These are phyloP conservation scores for Lentinula lateritia DNA, from an alignment of 768 basidiomycete species.

Conservation along the genomic window DNA sequence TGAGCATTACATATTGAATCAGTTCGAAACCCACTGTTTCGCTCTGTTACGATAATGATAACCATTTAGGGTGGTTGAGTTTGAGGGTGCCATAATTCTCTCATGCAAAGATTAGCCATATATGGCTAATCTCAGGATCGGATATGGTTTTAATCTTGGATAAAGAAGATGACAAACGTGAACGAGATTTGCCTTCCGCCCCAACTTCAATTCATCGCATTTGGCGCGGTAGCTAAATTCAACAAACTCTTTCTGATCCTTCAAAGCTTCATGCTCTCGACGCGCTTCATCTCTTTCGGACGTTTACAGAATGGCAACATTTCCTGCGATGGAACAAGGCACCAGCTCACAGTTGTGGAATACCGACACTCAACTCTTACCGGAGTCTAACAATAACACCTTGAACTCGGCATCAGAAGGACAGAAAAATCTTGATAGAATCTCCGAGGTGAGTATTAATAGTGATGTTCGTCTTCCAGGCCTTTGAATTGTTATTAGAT, in stretches of 20 bases:
- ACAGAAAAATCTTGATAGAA: neutral
- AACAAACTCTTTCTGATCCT: neutral
- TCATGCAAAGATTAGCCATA: constrained; percentile 9
- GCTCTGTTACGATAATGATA: constrained; percentile 39
- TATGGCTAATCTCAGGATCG: too few species aligned
- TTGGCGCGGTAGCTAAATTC: too few species aligned
- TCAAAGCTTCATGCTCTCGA: neutral
- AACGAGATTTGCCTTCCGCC: too few species aligned
- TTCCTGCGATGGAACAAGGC: neutral
- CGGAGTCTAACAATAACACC: neutral
- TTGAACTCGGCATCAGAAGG: neutral
- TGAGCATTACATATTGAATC: too few species aligned
- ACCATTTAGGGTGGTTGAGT: constrained; percentile 34
- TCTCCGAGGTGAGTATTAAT: neutral
- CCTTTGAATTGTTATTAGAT: neutral
- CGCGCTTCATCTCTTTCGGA: neutral
- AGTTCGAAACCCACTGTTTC: constrained; percentile 31
- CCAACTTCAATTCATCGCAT: neutral
- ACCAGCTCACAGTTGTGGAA: neutral
- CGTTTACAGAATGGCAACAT: neutral
- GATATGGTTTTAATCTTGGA: too few species aligned
- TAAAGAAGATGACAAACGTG: neutral
- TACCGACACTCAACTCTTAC: neutral
- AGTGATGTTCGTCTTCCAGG: neutral
- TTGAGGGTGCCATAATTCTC: constrained; percentile 5